Evolutionary conservation across 23 red algal genomes (phyloP), one percentile per base, ranked within the genome.

Genomic region (Gracilaria caudata): DNA sequence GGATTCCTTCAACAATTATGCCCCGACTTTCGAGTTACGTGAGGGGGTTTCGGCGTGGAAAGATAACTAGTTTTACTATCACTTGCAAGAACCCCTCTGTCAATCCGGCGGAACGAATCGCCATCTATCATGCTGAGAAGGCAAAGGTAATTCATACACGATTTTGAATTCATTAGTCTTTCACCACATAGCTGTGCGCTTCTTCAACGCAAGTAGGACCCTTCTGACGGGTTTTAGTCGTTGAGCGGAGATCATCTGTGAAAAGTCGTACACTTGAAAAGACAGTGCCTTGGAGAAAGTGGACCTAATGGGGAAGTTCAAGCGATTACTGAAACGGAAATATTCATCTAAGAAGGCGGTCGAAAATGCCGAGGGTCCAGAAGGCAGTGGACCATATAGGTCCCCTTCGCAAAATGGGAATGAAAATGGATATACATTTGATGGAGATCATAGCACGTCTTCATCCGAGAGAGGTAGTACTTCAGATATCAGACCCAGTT

Each of bases 321-420:
- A 41, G 20, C 34, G 65, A 71, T 41, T 71, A 39, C 26, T 71
- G n/a, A 71, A 71, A 71, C 29, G 65, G 19, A 71, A 41, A 23
- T 0, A 41, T 71, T 39, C 65, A 28, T 71, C n/a, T 20, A 36
- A 71, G 20, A 41, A 21, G 10, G 1, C 35, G 1, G 65, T 6
- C 40, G 32, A 29, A 4, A 6, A 60, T 28, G 25, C 28, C 57
- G 57, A 60, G 2, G 21, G 49, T 53, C 19, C 14, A 9, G 49
- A 53, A 53, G 8, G 1, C 49, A 7, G 14, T 53, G 49, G 19
- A 45, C 6, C 43, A 45, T 5, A 16, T 57, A 23, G 4, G 21
- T 29, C 23, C 7, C 57, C 57, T 28, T 60, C 23, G 8, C 57
- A 17, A 3, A 60, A 29, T 29, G 23, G 11, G 3, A 60, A 28